These are phyloP conservation scores for Kwoniella europaea DNA, from an alignment of 768 basidiomycete species.

Conservation along the genomic window DNA sequence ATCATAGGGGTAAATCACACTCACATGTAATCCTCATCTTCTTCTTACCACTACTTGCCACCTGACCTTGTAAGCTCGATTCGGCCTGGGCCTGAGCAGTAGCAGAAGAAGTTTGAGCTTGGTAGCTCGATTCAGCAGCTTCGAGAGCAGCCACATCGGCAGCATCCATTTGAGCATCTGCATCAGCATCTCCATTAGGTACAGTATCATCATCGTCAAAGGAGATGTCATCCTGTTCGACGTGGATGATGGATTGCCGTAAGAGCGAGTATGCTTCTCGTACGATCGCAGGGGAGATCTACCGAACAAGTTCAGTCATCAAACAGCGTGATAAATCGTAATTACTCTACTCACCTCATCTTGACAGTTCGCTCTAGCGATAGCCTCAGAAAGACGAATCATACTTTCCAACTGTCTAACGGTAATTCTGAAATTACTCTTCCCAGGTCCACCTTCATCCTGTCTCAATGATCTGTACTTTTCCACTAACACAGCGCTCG, in stretches of 20 bases:
- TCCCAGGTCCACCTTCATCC: conserved; percentile 86
- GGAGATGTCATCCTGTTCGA: conserved; percentile 97
- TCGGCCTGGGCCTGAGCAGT: conserved; percentile 20
- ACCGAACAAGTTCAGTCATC: conserved; percentile 8
- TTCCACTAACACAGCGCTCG: conserved; percentile 89
- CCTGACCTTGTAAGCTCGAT: conserved; percentile 24
- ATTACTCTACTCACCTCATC: conserved; percentile 68
- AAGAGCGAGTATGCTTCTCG: conserved; percentile 93
- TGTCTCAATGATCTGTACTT: conserved; percentile 91
- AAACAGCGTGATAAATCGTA: not conserved
- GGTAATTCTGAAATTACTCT: conserved; percentile 92
- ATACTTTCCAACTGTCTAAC: conserved; percentile 98
- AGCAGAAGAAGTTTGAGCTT: conserved; percentile 29
- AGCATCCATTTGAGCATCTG: conserved; percentile 68
- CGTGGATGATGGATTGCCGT: conserved; percentile 96
- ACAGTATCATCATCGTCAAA: conserved; percentile 79
- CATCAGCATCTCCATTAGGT: conserved; percentile 60
- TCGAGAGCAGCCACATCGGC: conserved; percentile 66
- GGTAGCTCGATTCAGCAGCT: conserved; percentile 58
- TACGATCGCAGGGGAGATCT: conserved; percentile 94
- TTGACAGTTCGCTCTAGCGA: conserved; percentile 94
- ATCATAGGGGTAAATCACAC: not conserved
- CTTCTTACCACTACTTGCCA: conserved; percentile 59
- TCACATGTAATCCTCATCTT: conserved; percentile 84
- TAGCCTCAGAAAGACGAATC: conserved; percentile 96